Percentiles rank a stretch among this genome's conserved stretches.
These are phyloP conservation scores for Cronartium ribicola DNA, from an alignment of 1,284 basidiomycete species.

Conservation along the genomic window DNA sequence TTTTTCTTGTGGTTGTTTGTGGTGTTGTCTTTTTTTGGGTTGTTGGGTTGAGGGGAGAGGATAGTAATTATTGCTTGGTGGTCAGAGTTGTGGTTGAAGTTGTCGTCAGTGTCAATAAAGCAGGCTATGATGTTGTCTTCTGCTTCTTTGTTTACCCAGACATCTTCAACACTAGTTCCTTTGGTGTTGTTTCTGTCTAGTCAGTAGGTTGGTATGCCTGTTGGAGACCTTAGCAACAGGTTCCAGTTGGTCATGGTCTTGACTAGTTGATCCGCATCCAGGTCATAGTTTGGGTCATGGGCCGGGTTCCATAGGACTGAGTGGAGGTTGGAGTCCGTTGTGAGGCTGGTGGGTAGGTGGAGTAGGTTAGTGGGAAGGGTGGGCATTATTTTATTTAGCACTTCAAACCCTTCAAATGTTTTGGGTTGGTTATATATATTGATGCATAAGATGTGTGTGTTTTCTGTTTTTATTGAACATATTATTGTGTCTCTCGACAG, in stretches of 20 bases:
- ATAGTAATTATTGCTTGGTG: background rate
- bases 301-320: background rate
- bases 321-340: background rate
- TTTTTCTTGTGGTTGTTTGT: background rate
- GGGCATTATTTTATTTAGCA: background rate
- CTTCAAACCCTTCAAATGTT: background rate
- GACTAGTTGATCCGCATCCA: background rate
- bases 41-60: background rate
- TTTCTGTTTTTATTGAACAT: too few species aligned
- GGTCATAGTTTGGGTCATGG: background rate
- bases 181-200: background rate
- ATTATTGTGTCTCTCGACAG: too few species aligned
- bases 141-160: background rate
- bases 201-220: background rate
- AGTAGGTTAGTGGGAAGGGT: background rate
- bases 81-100: background rate
- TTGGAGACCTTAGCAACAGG: background rate
- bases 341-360: background rate
- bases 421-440: background rate
- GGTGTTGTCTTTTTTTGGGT: background rate
- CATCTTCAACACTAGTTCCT: background rate
- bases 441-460: background rate
- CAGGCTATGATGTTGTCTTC: background rate
- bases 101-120: background rate
- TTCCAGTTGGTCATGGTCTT: background rate